These are phyloP conservation scores for Dalbergia oliveri DNA, from an alignment of 306 rosid species.

Conservation along the genomic window DNA sequence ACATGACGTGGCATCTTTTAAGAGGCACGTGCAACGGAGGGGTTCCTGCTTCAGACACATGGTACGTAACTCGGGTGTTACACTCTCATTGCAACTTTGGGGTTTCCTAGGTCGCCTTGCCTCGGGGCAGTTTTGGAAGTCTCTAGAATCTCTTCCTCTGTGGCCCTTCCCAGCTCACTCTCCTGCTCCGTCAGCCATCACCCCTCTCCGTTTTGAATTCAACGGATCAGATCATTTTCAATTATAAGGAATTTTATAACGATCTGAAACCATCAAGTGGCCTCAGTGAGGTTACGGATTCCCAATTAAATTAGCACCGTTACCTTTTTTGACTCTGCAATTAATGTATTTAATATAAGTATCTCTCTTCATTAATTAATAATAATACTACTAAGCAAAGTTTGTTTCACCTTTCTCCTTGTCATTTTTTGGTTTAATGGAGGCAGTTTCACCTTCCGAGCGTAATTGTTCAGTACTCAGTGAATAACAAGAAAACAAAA, in stretches of 20 bases:
- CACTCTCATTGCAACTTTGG: neutral
- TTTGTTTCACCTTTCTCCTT: neutral
- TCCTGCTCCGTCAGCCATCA: neutral
- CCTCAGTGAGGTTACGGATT: neutral
- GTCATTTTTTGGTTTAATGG: neutral
- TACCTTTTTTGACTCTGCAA: neutral
- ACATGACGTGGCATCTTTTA: slow-evolving; percentile 64
- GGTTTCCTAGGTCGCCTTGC: slow-evolving; percentile 1
- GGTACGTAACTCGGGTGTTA: slow-evolving; percentile 20
- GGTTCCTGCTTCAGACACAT: slow-evolving; percentile 49
- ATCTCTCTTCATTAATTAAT: slow-evolving; percentile 1
- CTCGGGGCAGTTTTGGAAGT: slow-evolving; percentile 35
- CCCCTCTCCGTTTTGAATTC: neutral
- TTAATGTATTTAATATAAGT: neutral
- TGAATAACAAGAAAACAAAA: neutral
- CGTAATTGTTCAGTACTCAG: neutral
- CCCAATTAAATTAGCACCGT: neutral
- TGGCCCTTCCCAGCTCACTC: neutral
- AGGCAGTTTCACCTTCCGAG: neutral
- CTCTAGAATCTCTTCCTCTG: slow-evolving; percentile 1
- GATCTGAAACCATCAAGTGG: neutral
- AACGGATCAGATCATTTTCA: slow-evolving; percentile 19
- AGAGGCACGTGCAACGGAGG: slow-evolving; percentile 69
- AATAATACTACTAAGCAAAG: neutral
- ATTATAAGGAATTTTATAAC: neutral